Evolutionary conservation across 1,284 basidiomycete genomes (phyloP).

Genomic region (Moniliophthora roreri): DNA sequence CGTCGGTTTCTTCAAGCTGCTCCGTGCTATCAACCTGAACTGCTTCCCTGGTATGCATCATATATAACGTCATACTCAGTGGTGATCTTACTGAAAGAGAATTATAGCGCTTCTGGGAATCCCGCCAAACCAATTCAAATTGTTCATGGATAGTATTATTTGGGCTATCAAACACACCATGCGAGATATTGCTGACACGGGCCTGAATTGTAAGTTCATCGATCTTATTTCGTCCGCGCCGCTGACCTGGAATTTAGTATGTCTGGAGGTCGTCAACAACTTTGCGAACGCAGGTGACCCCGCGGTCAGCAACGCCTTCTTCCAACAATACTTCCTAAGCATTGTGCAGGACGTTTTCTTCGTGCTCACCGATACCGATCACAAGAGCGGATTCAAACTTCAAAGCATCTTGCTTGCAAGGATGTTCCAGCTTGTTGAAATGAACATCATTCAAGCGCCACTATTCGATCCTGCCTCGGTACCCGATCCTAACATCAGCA

Average conservation of each 20-base stretch:
- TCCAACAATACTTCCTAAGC: slow-evolving; percentile 86
- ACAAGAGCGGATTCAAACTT: slow-evolving; percentile 97
- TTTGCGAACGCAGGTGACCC: slow-evolving; percentile 80
- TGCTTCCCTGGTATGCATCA: slow-evolving; percentile 93
- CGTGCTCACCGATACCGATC: slow-evolving; percentile 96
- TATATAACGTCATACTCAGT: too few species aligned
- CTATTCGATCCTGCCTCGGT: slow-evolving; percentile 83
- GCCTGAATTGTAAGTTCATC: slow-evolving; percentile 72
- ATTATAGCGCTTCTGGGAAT: slow-evolving; percentile 78
- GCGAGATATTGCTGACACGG: slow-evolving; percentile 97
- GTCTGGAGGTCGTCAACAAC: slow-evolving; percentile 94
- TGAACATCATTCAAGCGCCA: slow-evolving; percentile 79
- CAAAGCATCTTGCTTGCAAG: slow-evolving; percentile 89
- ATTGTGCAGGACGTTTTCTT: slow-evolving; percentile 97
- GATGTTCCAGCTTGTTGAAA: slow-evolving; percentile 93
- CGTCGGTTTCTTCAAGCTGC: slow-evolving; percentile 95
- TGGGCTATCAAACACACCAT: slow-evolving; percentile 99
- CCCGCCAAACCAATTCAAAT: slow-evolving; percentile 92
- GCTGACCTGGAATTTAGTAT: slow-evolving; percentile 55
- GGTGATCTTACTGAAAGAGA: too few species aligned
- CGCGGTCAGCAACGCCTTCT: slow-evolving; percentile 71
- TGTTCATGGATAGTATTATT: slow-evolving; percentile 97
- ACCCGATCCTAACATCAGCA: slow-evolving; percentile 76
- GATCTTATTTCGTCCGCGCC: slow-evolving; percentile 15
- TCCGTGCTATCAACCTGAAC: slow-evolving; percentile 90